Percentiles rank a stretch among this genome's conserved stretches.
Evolutionary conservation across 1,284 basidiomycete genomes (phyloP).

Genomic region (Marasmius tenuissimus): DNA sequence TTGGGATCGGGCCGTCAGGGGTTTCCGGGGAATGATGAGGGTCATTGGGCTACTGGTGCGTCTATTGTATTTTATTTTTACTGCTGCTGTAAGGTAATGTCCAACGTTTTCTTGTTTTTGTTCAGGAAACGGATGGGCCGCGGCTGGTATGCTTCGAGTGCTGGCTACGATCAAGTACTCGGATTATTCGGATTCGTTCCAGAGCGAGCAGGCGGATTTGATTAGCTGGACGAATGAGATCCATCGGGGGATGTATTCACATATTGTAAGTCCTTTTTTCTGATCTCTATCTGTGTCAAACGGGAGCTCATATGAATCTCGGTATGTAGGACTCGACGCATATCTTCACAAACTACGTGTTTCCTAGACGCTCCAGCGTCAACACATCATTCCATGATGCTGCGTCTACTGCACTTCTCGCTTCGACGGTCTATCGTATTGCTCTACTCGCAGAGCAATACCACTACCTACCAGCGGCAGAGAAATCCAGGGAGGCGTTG

Average conservation of each 20-base stretch:
- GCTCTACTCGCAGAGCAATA: conserved; percentile 51
- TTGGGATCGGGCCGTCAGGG: background rate
- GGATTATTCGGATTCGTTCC: conserved; percentile 48
- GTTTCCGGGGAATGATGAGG: background rate
- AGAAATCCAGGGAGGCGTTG: conserved; percentile 51
- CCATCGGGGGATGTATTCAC: conserved; percentile 64
- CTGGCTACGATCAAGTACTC: conserved; percentile 72
- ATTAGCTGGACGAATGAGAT: conserved; percentile 72
- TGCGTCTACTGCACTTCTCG: conserved; percentile 73
- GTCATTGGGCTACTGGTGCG: background rate
- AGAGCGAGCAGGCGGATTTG: conserved; percentile 59
- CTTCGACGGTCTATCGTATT: conserved; percentile 74
- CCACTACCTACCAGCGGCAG: conserved; percentile 54
- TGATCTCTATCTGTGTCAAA: background rate
- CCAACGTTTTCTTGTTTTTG: background rate
- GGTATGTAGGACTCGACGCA: conserved; percentile 30
- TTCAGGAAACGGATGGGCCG: conserved; percentile 82
- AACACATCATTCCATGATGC: conserved; percentile 64
- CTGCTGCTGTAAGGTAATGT: background rate
- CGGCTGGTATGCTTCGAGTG: conserved; percentile 82
- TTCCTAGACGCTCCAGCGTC: conserved; percentile 44
- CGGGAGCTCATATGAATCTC: background rate
- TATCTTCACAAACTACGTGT: conserved; percentile 74
- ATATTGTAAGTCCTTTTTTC: conserved; percentile 42
- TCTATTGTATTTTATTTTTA: background rate